These are phyloP conservation scores for Pichiaceae sp. DNA, from an alignment of 1,139 yeast species.

Conservation along the genomic window DNA sequence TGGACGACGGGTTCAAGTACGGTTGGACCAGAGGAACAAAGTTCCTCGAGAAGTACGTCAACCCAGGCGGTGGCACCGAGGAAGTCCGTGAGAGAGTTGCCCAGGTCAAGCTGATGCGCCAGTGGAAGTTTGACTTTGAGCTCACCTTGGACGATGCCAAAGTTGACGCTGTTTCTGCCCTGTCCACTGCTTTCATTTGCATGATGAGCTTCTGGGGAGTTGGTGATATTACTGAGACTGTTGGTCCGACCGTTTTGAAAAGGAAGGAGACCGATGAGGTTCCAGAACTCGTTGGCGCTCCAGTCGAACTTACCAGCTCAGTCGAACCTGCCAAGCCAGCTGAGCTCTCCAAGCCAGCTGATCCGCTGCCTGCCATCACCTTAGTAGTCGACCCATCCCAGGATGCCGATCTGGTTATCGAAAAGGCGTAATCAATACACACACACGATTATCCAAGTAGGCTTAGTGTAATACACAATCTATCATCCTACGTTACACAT, in stretches of 20 bases:
- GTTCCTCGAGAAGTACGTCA: conserved; percentile 41
- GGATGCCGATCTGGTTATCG: conserved; percentile 23
- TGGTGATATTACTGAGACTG: conserved; percentile 43
- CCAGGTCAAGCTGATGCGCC: conserved; percentile 47
- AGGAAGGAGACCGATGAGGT: conserved; percentile 6
- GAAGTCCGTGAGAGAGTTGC: conserved; percentile 47
- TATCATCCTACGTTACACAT: too few species aligned
- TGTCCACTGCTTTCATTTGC: conserved; percentile 50
- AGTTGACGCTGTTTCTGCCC: conserved; percentile 40
- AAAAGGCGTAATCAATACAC: conserved; percentile 10
- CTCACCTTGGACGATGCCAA: conserved; percentile 39
- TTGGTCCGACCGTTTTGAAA: conserved; percentile 39
- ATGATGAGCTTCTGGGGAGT: conserved; percentile 61
- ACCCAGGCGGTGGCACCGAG: conserved; percentile 48
- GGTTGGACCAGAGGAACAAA: conserved; percentile 47
- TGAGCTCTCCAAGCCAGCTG: not conserved
- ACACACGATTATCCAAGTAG: too few species aligned
- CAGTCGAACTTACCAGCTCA: not conserved
- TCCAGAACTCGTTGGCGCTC: not conserved
- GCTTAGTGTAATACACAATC: conserved; percentile 1
- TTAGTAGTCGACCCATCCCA: conserved; percentile 20
- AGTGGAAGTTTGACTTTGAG: conserved; percentile 53
- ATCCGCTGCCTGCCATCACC: conserved; percentile 15
- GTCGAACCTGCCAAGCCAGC: not conserved
- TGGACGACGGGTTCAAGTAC: conserved; percentile 44